Conservation (phyloP, 2,329 filamentous ascomycete genomes). For the Dendrostoma leiphaemia region DNA sequence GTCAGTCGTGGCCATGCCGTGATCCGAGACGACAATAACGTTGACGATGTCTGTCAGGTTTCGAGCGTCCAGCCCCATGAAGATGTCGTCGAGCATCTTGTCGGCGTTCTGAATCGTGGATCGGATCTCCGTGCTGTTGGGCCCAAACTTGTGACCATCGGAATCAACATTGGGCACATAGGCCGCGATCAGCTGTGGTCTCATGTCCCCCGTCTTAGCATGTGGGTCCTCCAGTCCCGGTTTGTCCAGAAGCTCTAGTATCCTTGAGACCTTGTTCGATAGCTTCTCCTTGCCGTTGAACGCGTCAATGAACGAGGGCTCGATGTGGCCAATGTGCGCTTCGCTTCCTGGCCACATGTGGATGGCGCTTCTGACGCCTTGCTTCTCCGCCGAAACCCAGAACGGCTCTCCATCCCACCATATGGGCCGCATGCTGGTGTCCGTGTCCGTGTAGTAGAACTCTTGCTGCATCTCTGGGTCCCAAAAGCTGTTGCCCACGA, state of each 20-base stretch:
- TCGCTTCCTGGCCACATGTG: slow-evolving; percentile 99
- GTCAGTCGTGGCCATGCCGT: slow-evolving; percentile 96
- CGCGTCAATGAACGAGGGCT: slow-evolving; percentile 79
- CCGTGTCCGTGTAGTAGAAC: slow-evolving; percentile 83
- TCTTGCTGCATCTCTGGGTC: slow-evolving; percentile 73
- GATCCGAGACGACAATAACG: slow-evolving; percentile 92
- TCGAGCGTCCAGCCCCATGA: slow-evolving; percentile 72
- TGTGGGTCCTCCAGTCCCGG: slow-evolving; percentile 66
- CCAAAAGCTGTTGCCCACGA: slow-evolving; percentile 95
- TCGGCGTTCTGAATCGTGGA: slow-evolving; percentile 78
- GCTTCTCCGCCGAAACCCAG: slow-evolving; percentile 88
- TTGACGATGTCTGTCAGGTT: slow-evolving; percentile 92
- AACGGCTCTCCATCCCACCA: slow-evolving; percentile 97
- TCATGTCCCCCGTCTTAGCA: slow-evolving; percentile 48
- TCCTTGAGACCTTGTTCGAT: slow-evolving; percentile 70
- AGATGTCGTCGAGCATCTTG: slow-evolving; percentile 73
- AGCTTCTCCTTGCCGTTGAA: slow-evolving; percentile 79
- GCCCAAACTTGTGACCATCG: slow-evolving; percentile 84
- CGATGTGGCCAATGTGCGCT: slow-evolving; percentile 72
- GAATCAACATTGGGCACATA: slow-evolving; percentile 92
- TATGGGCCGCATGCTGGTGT: slow-evolving; percentile 73
- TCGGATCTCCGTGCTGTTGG: slow-evolving; percentile 90
- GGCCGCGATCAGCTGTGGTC: slow-evolving; percentile 88
- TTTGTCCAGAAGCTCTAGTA: slow-evolving; percentile 81
- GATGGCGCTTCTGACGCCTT: slow-evolving; percentile 74